A percentile compares a stretch with the other conserved stretches of the same genome.
Evolutionary conservation across 1,139 yeast species (phyloP).

Genomic region (Scheffersomyces titani): DNA sequence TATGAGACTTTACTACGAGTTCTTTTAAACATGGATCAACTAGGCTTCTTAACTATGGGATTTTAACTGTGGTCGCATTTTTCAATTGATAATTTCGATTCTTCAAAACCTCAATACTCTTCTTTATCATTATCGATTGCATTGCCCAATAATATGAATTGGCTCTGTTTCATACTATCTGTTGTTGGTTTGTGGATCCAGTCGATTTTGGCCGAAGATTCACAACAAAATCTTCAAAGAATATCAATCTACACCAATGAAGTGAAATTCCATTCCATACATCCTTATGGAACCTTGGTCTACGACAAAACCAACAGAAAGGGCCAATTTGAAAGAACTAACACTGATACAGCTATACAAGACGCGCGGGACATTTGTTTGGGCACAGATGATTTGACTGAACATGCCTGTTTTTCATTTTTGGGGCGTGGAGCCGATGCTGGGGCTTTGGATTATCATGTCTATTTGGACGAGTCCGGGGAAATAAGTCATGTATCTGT

Average conservation of each 20-base stretch:
- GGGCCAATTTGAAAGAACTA: constrained; percentile 2
- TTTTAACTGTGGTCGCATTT: background rate
- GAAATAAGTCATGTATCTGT: constrained; percentile 8
- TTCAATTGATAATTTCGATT: background rate
- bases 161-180: background rate
- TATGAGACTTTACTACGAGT: too few species aligned
- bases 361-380: constrained; percentile 25
- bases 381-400: constrained; percentile 29
- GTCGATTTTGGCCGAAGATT: background rate
- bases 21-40: too few species aligned
- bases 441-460: constrained; percentile 5
- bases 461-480: constrained; percentile 13
- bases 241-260: constrained; percentile 9
- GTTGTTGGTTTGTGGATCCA: background rate
- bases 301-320: constrained; percentile 7
- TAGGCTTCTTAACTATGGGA: too few species aligned
- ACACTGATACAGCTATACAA: background rate
- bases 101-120: background rate
- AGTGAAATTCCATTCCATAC: constrained; percentile 8
- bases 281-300: constrained; percentile 17
- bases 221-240: constrained; percentile 1
- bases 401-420: constrained; percentile 35
- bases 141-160: background rate
- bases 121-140: background rate
- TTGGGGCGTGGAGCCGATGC: constrained; percentile 4